A percentile compares a stretch with the other conserved stretches of the same genome.
These are phyloP conservation scores for Fusarium agapanthi DNA, from an alignment of 2,329 filamentous ascomycete species.

Conservation along the genomic window DNA sequence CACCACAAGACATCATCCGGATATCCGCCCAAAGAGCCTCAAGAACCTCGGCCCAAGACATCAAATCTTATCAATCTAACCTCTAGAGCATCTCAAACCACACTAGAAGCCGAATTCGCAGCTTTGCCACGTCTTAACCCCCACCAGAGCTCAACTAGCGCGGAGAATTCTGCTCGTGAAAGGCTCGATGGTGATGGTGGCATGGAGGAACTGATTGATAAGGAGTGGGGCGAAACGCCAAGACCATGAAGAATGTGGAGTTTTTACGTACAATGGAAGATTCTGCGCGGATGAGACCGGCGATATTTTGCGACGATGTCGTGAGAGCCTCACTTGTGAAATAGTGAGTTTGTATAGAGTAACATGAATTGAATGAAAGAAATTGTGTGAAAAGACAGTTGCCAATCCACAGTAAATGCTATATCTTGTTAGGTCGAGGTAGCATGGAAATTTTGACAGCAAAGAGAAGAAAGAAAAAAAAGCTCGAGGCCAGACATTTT, in stretches of 20 bases:
- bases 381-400: neutral
- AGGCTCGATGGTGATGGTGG: slow-evolving; percentile 26
- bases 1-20: neutral
- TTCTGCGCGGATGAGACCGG: slow-evolving; percentile 9
- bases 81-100: neutral
- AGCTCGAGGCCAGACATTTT: neutral
- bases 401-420: neutral
- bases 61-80: slow-evolving; percentile 22
- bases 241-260: slow-evolving; percentile 2
- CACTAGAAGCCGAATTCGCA: slow-evolving; percentile 12
- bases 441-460: slow-evolving; percentile 20
- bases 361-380: neutral
- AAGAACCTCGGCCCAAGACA: neutral
- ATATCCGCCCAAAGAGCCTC: neutral
- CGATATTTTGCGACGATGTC: neutral
- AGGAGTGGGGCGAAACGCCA: slow-evolving; percentile 19
- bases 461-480: neutral
- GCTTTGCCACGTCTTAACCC: neutral
- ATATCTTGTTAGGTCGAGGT: neutral
- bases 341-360: neutral
- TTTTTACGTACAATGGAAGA: slow-evolving; percentile 20
- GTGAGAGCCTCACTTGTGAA: neutral
- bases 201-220: slow-evolving; percentile 39
- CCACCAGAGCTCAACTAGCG: slow-evolving; percentile 16
- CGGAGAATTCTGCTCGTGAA: slow-evolving; percentile 14